Percentiles rank a stretch among this genome's conserved stretches.
phyloP scores from a whole-genome alignment of 1,284 basidiomycete species.

The Cutaneotrichosporon dermatis region DNA sequence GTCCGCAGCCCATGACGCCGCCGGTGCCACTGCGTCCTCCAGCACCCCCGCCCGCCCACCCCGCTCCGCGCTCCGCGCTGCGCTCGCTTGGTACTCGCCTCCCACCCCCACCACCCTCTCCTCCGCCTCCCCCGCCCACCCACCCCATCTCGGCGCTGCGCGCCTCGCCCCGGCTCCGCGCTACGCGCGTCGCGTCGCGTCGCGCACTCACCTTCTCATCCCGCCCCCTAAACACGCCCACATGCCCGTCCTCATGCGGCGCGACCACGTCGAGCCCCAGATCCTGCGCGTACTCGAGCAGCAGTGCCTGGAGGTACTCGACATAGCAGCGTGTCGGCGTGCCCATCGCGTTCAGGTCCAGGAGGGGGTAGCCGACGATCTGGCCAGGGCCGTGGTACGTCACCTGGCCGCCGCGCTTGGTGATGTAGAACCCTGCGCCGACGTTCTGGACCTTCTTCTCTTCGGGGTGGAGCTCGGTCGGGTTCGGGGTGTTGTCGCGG shows the following conservation, averaged over 20 bases:
- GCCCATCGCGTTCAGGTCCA: constrained; percentile 67
- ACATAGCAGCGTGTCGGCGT: constrained; percentile 53
- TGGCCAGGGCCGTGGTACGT: constrained; percentile 99
- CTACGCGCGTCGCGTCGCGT: not conserved
- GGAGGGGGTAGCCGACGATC: constrained; percentile 88
- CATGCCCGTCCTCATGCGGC: constrained; percentile 50
- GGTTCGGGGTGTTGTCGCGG: constrained; percentile 58
- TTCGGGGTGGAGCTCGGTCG: constrained; percentile 61
- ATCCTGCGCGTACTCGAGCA: constrained; percentile 38
- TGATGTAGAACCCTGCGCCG: constrained; percentile 81
- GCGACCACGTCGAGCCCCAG: constrained; percentile 37
- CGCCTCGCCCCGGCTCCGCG: not conserved
- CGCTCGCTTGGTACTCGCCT: not conserved
- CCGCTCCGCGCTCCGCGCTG: too few species aligned
- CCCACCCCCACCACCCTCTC: too few species aligned
- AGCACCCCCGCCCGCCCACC: too few species aligned
- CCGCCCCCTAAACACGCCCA: constrained; percentile 45
- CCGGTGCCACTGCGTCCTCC: too few species aligned
- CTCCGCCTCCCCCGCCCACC: too few species aligned
- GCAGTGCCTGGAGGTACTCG: constrained; percentile 49
- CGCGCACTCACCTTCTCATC: constrained; percentile 41
- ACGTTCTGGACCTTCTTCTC: constrained; percentile 62
- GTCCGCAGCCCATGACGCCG: too few species aligned
- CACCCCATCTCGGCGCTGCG: not conserved
- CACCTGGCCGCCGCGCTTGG: constrained; percentile 83